phyloP scores from a whole-genome alignment of 75 land plant species.

The Pinus tabuliformis region DNA sequence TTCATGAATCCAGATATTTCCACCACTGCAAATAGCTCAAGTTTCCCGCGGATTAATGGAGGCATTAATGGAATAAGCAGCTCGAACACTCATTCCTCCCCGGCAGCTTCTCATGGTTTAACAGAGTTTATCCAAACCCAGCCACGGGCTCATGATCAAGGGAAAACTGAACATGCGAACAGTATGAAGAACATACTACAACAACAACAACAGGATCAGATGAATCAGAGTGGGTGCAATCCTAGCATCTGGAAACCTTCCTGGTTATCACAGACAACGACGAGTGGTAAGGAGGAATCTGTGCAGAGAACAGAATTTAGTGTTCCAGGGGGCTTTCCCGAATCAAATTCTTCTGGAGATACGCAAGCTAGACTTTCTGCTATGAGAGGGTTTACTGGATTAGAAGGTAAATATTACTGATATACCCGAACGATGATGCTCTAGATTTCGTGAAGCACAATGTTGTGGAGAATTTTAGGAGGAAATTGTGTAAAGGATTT shows the following conservation, averaged over 20 bases:
- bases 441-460: no score
- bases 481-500: no score
- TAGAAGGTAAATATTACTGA: neutral
- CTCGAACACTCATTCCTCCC: neutral
- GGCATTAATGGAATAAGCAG: neutral
- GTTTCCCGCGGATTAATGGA: neutral
- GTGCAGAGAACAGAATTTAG: neutral
- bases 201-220: neutral
- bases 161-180: neutral
- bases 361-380: neutral
- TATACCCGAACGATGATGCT: neutral
- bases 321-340: neutral
- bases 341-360: neutral
- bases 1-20: neutral
- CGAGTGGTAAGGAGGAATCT: neutral
- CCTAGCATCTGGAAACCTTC: constrained; percentile 1
- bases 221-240: no score
- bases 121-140: neutral
- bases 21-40: neutral
- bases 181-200: neutral
- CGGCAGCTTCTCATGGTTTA: neutral
- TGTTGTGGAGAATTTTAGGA: no score
- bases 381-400: neutral
- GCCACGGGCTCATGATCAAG: neutral
- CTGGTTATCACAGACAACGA: neutral